Base-by-base conservation (phyloP, 148 eudicot genomes). In the Polygonum maritimum region DNA sequence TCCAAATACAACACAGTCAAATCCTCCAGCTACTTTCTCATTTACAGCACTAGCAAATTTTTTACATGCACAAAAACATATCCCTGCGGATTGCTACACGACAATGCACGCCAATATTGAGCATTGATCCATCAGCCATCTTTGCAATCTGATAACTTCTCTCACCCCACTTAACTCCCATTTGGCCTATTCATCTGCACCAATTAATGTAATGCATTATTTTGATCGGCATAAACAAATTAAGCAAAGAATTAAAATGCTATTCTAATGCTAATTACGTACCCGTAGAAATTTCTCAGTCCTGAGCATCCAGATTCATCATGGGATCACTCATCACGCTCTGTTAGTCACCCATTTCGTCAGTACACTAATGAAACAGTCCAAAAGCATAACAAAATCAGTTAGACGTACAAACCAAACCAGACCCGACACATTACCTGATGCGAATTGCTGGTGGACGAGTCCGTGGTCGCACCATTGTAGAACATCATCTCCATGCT, bases 281-380 rank as follows among this genome's bases (percentile, higher is more conserved):
- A 62, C 69, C 69, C 69, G 31, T 62, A 11, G 7, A 26, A 13
- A 33, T 11, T 2, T 4, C 5, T 26, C 10, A 44, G 47, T 44
- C 47, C 10, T 44, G 47, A 7, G 47, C 47, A 44, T 44, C 8
- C 47, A 44, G 75, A 52, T 65, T 78, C 13, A 52, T 15, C 40
- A 58, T 38, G 44, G 85, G 79, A 69, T 86, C 83, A 73, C 89
- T 86, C 51, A 80, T 41, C 63, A 35, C 73, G 26, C 76, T 81
- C 87, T 86, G 71, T 60, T 55, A 55, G 26, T 55, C 12, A 55
- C 81, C 72, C 48, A 70, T 65, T 26, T 10, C 21, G 3, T 57
- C 22, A 52, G 48, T 26, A 2, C 48, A 75, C 41, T 35, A 55
- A 54, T 51, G 1, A 21, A 55, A 19, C 11, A 19, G 19, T 19